Conservation (phyloP, 2,329 filamentous ascomycete species). For the Penicillium sp. region DNA sequence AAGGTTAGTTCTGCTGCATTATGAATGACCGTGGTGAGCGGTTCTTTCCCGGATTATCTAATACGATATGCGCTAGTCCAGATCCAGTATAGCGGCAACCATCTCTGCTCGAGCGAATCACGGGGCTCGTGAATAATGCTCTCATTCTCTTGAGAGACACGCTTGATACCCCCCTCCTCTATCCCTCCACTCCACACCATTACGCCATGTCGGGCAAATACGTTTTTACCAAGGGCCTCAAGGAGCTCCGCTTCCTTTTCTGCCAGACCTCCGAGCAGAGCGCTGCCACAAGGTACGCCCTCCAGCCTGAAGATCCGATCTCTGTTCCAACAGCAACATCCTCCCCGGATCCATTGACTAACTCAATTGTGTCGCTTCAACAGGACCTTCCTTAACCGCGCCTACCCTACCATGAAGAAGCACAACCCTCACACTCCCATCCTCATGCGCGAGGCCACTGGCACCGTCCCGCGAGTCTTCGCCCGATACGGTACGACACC, state of each 20-base stretch:
- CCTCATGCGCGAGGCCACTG: constrained; percentile 86
- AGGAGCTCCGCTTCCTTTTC: constrained; percentile 95
- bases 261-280: constrained; percentile 93
- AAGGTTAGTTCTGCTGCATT: background rate
- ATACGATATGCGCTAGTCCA: constrained; percentile 6
- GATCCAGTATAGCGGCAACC: constrained; percentile 14
- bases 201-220: constrained; percentile 83
- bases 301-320: background rate
- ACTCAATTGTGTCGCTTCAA: background rate
- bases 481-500: constrained; percentile 77
- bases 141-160: constrained; percentile 5
- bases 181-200: constrained; percentile 4
- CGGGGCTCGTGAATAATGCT: constrained; percentile 23
- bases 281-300: constrained; percentile 74
- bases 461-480: constrained; percentile 81
- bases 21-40: background rate
- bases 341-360: background rate
- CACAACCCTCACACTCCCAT: constrained; percentile 94
- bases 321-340: background rate
- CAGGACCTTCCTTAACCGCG: constrained; percentile 84
- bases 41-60: constrained; percentile 8
- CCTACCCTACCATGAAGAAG: constrained; percentile 99
- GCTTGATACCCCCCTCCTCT: constrained; percentile 7
- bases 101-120: constrained; percentile 24
- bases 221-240: constrained; percentile 82